A percentile compares a stretch with the other conserved stretches of the same genome.
Evolutionary conservation across 2,329 filamentous ascomycete genomes (phyloP).

Genomic region (Ophiostoma ulmi): DNA sequence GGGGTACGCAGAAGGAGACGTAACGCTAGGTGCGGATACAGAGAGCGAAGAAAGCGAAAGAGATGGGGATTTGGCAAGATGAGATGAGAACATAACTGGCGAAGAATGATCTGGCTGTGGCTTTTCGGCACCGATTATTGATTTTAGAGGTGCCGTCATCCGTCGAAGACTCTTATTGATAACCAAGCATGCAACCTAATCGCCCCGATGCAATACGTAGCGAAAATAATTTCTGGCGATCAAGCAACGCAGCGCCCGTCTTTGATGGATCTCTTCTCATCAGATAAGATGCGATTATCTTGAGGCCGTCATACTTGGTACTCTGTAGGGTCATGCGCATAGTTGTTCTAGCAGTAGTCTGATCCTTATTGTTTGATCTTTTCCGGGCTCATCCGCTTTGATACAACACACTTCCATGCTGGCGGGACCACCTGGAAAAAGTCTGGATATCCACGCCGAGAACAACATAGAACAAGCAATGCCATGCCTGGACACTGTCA

Average conservation of each 20-base stretch:
- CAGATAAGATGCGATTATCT: constrained; percentile 10
- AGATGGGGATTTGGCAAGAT: neutral
- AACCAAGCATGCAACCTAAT: no score
- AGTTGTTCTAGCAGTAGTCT: neutral
- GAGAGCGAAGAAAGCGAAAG: neutral
- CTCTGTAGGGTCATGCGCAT: neutral
- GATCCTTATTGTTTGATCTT: neutral
- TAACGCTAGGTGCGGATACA: neutral
- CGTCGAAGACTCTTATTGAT: neutral
- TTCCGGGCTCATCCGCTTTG: neutral
- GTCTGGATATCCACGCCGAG: neutral
- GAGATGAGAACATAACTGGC: neutral
- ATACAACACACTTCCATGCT: neutral
- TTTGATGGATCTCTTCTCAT: neutral
- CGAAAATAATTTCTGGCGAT: neutral
- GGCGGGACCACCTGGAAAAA: constrained; percentile 5
- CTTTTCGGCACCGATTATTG: neutral
- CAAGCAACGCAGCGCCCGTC: neutral
- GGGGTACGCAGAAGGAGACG: neutral
- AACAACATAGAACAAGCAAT: neutral
- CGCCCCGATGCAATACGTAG: no score
- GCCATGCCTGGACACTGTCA: constrained; percentile 3
- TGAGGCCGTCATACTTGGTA: neutral
- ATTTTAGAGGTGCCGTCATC: neutral
- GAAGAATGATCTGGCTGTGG: neutral